A percentile compares a stretch with the other conserved stretches of the same genome.
Conservation (phyloP, 2,329 filamentous ascomycete species). For the Paecilomyces formosus region DNA sequence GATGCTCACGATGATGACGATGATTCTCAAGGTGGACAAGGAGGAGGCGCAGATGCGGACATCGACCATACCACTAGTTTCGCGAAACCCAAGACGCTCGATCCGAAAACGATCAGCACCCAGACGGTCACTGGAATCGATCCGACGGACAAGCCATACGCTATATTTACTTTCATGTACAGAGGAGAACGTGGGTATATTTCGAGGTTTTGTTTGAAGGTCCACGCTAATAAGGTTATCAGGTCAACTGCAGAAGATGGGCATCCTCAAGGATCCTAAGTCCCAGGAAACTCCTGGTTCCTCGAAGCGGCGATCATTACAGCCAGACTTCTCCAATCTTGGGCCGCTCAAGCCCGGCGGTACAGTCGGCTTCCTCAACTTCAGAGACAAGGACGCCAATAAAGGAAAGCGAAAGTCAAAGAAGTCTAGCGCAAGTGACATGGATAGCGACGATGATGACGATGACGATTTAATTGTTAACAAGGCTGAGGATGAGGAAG, state of each 20-base stretch:
- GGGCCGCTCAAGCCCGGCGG: slow-evolving; percentile 79
- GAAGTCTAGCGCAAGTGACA: slow-evolving; percentile 49
- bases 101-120: slow-evolving; percentile 95
- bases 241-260: slow-evolving; percentile 97
- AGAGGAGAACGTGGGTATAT: slow-evolving; percentile 74
- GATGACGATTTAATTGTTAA: slow-evolving; percentile 58
- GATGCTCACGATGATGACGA: slow-evolving; percentile 95
- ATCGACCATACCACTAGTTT: slow-evolving; percentile 97
- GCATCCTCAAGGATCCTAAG: slow-evolving; percentile 67
- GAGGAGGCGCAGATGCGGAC: slow-evolving; percentile 63
- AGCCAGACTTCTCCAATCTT: slow-evolving; percentile 77
- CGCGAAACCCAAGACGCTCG: slow-evolving; percentile 89
- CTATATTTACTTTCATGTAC: slow-evolving; percentile 96
- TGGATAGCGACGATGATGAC: slow-evolving; percentile 70
- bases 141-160: slow-evolving; percentile 90
- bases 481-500: slow-evolving; percentile 56
- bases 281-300: slow-evolving; percentile 50
- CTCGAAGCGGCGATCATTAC: slow-evolving; percentile 71
- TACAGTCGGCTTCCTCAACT: slow-evolving; percentile 82
- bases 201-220: slow-evolving; percentile 7
- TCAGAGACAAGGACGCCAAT: slow-evolving; percentile 59
- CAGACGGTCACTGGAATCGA: slow-evolving; percentile 99
- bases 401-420: slow-evolving; percentile 60
- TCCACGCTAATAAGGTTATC: slow-evolving; percentile 4
- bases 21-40: slow-evolving; percentile 46